A percentile compares a stretch with the other conserved stretches of the same genome.
Evolutionary conservation across 345 rosid genomes (phyloP).

Genomic region (Barbarea vulgaris): DNA sequence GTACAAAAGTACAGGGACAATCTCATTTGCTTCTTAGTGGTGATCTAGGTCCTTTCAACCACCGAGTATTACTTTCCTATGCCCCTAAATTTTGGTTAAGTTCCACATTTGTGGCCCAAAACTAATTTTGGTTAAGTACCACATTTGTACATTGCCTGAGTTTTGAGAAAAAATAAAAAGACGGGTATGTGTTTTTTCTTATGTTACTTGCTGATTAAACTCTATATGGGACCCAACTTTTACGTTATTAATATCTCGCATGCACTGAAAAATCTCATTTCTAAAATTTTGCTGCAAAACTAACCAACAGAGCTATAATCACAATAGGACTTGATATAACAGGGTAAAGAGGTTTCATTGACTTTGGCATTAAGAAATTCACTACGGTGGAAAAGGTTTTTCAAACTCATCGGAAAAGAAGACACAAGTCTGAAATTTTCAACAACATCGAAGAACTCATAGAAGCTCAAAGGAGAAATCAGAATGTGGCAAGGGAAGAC

Average conservation of each 20-base stretch:
- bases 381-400: too few relatives aligned
- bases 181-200: neutral
- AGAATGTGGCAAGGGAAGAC: too few relatives aligned
- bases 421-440: too few relatives aligned
- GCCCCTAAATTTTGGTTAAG: neutral
- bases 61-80: neutral
- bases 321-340: slow-evolving; percentile 94
- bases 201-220: neutral
- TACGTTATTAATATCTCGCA: slow-evolving; percentile 38
- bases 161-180: neutral
- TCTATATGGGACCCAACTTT: neutral
- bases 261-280: slow-evolving; percentile 98
- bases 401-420: too few relatives aligned
- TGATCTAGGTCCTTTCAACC: slow-evolving; percentile 71
- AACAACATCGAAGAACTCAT: too few relatives aligned
- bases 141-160: neutral
- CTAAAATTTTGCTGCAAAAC: slow-evolving; percentile 92
- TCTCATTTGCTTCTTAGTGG: slow-evolving; percentile 97
- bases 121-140: neutral
- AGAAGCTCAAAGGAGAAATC: too few relatives aligned
- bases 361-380: too few relatives aligned
- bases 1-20: slow-evolving; percentile 93
- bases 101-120: neutral
- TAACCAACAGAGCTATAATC: slow-evolving; percentile 88
- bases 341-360: too few relatives aligned